phyloP scores from a whole-genome alignment of 179 eudicot species.

The Corrigiola litoralis region DNA sequence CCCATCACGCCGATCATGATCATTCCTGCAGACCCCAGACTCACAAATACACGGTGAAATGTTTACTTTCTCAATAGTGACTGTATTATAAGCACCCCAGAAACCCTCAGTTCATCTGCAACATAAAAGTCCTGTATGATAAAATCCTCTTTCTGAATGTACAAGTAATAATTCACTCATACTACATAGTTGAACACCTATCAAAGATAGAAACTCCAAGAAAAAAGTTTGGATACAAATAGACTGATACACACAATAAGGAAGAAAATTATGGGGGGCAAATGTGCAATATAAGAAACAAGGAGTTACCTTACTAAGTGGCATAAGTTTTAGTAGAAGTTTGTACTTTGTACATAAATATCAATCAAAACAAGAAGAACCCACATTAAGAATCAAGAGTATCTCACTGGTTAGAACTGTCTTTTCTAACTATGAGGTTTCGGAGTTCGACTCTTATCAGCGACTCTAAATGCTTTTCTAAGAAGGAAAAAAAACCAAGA shows the following conservation, averaged over 20 bases:
- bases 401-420: too few relatives aligned
- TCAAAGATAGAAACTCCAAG: not conserved
- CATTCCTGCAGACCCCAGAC: not conserved
- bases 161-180: not conserved
- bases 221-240: too few relatives aligned
- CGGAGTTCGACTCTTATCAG: too few relatives aligned
- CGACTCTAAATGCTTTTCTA: too few relatives aligned
- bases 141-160: too few relatives aligned
- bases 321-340: not conserved
- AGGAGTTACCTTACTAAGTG: not conserved
- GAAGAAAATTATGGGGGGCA: too few relatives aligned
- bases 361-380: not conserved
- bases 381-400: too few relatives aligned
- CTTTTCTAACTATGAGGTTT: too few relatives aligned
- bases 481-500: too few relatives aligned
- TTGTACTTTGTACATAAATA: not conserved
- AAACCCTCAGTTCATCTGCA: constrained; percentile 20
- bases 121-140: not conserved
- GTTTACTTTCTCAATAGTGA: not conserved
- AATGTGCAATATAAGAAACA: too few relatives aligned
- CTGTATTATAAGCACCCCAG: not conserved
- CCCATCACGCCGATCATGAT: constrained; percentile 17
- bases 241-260: too few relatives aligned
- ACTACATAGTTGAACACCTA: not conserved
- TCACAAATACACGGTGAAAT: constrained; percentile 4